A percentile compares a stretch with the other conserved stretches of the same genome.
These are phyloP conservation scores for Vitellaria paradoxa DNA, from an alignment of 179 eudicot species.

Conservation along the genomic window DNA sequence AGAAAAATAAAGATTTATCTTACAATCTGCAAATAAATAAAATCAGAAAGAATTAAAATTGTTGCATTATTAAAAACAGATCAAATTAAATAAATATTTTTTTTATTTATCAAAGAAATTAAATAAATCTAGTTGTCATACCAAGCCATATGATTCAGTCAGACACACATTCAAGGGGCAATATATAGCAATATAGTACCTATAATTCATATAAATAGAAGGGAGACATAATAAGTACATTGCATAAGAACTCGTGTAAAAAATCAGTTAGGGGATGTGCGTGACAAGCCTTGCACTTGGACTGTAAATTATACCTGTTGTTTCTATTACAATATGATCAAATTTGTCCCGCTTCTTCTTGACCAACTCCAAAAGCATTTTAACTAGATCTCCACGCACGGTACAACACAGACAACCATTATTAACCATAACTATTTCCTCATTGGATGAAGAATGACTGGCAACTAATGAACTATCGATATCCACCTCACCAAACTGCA, in stretches of 20 bases:
- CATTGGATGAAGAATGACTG: slow-evolving; percentile 81
- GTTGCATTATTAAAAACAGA: neutral
- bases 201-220: neutral
- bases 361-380: slow-evolving; percentile 83
- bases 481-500: slow-evolving; percentile 97
- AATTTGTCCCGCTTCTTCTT: slow-evolving; percentile 70
- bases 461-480: slow-evolving; percentile 95
- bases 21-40: slow-evolving; percentile 4
- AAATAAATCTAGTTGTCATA: neutral
- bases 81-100: neutral
- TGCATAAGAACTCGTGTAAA: neutral
- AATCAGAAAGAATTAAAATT: neutral
- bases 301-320: slow-evolving; percentile 59
- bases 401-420: slow-evolving; percentile 97
- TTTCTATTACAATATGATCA: slow-evolving; percentile 94
- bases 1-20: neutral
- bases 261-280: neutral
- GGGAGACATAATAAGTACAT: neutral
- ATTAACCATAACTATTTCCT: slow-evolving; percentile 90
- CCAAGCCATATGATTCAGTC: neutral
- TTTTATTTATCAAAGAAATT: too few relatives aligned
- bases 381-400: slow-evolving; percentile 90
- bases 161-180: neutral
- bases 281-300: neutral
- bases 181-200: neutral